phyloP scores from a whole-genome alignment of 2,329 filamentous ascomycete species.

The Coniochaeta sp. region DNA sequence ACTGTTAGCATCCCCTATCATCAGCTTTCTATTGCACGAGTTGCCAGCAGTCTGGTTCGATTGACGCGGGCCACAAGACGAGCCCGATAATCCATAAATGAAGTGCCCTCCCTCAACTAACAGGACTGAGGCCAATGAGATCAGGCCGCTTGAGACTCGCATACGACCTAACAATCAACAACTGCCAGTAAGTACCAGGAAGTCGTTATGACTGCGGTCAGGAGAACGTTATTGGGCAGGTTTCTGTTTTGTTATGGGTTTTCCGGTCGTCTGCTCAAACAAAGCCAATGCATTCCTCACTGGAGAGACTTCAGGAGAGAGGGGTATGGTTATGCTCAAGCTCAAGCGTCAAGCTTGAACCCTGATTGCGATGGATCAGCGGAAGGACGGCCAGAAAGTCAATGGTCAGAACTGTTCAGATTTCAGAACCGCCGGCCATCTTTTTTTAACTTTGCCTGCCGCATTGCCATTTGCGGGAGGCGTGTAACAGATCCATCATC shows the following conservation, averaged over 20 bases:
- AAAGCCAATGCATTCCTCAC: conserved; percentile 1
- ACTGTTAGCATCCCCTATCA: background rate
- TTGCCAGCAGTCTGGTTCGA: background rate
- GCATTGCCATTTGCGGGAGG: too few species aligned
- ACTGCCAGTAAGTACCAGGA: background rate
- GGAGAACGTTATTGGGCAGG: background rate
- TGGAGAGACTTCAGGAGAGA: background rate
- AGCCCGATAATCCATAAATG: background rate
- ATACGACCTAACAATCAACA: background rate
- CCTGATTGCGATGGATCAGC: background rate
- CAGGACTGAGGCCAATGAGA: background rate
- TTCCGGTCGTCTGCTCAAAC: conserved; percentile 1
- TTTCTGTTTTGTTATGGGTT: background rate
- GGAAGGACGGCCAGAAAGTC: background rate
- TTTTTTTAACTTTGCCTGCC: background rate
- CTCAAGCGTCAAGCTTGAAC: background rate
- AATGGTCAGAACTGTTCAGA: conserved; percentile 1
- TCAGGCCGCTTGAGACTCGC: background rate
- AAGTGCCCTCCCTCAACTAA: background rate
- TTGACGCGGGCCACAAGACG: background rate
- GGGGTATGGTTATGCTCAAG: background rate
- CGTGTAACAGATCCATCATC: background rate
- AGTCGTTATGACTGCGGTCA: background rate
- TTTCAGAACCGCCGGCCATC: too few species aligned
- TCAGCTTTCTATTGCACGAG: background rate